A percentile compares a stretch with the other conserved stretches of the same genome.
phyloP scores from a whole-genome alignment of 2,329 filamentous ascomycete genomes.

The Fusarium heterosporum region DNA sequence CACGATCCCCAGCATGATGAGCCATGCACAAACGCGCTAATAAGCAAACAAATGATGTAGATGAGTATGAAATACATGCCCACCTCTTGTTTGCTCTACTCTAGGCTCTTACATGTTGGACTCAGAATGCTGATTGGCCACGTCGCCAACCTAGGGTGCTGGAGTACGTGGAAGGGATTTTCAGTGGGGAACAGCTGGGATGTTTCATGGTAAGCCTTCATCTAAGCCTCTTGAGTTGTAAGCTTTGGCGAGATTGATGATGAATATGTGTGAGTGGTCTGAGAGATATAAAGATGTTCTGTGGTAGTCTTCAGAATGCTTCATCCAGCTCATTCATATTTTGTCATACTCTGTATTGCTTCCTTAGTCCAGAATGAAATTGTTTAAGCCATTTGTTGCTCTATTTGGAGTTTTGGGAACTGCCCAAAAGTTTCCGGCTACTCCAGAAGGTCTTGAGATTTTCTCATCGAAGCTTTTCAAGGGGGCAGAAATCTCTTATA shows the following conservation, averaged over 20 bases:
- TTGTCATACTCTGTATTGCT: neutral
- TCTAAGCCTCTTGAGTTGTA: constrained; percentile 10
- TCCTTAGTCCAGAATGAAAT: neutral
- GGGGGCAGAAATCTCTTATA: constrained; percentile 42
- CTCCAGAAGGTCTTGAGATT: constrained; percentile 3
- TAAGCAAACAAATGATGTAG: neutral
- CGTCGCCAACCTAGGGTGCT: constrained; percentile 15
- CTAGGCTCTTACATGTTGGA: neutral
- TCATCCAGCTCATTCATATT: neutral
- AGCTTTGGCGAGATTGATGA: neutral
- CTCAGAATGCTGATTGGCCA: neutral
- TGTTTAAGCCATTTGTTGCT: neutral
- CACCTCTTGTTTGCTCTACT: neutral
- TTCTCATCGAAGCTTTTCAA: constrained; percentile 22
- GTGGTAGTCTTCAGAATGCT: neutral
- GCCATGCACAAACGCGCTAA: neutral
- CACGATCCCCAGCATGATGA: neutral
- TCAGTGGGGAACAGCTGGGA: neutral
- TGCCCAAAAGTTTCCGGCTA: constrained; percentile 10
- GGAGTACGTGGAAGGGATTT: neutral
- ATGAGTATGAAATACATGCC: neutral
- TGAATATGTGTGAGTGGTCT: neutral
- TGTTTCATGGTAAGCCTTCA: neutral
- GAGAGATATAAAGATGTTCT: neutral
- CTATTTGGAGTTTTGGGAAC: neutral